Evolutionary conservation across 345 rosid species (phyloP).

Genomic region (Hibiscus trionum): DNA sequence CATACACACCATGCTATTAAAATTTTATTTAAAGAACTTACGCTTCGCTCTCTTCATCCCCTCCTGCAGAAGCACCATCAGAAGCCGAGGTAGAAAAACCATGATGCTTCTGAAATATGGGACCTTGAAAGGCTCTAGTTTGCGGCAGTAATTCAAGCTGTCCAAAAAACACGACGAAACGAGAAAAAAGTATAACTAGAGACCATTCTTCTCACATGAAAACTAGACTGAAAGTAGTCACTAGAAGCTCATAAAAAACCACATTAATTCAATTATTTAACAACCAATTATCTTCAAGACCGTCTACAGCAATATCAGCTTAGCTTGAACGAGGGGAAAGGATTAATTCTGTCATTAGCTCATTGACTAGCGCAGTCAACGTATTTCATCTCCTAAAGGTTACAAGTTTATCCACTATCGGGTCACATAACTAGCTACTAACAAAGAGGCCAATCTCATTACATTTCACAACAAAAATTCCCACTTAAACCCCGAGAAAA

Average conservation of each 20-base stretch:
- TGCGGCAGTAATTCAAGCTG: conserved; percentile 33
- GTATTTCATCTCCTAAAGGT: neutral
- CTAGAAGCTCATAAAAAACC: neutral
- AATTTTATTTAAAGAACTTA: conserved; percentile 25
- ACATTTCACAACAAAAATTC: neutral
- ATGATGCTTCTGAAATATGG: conserved; percentile 24
- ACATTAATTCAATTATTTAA: neutral
- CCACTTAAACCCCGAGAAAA: neutral
- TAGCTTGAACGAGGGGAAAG: neutral
- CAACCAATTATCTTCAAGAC: neutral
- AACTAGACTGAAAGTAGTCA: neutral
- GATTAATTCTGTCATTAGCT: neutral
- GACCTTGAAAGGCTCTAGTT: conserved; percentile 27
- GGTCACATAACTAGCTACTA: neutral
- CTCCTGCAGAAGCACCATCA: conserved; percentile 18
- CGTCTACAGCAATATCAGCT: neutral
- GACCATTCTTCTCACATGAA: neutral
- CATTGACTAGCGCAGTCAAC: neutral
- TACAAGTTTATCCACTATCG: neutral
- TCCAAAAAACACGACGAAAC: conserved; percentile 4
- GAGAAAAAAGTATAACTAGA: neutral
- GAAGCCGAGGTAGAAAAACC: conserved; percentile 33
- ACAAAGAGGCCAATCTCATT: neutral
- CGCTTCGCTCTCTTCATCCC: conserved; percentile 38
- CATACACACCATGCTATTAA: neutral